Percentiles rank a stretch among this genome's conserved stretches.
These are phyloP conservation scores for Globisporangium nodosum DNA, from an alignment of 352 stramenopile genomes.

Conservation along the genomic window DNA sequence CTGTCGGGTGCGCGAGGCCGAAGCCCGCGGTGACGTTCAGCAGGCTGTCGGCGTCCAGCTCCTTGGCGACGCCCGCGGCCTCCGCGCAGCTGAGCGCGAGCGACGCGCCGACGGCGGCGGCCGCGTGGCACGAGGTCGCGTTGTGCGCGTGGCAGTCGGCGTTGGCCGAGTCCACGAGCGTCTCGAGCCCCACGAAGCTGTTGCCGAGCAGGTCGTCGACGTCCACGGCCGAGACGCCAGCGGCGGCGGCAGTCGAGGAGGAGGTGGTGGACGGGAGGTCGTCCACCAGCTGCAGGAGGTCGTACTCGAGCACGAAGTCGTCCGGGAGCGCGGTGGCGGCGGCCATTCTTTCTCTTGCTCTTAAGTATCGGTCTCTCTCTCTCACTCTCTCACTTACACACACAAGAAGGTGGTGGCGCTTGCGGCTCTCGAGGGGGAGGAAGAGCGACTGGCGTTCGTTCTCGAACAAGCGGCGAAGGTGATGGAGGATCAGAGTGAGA, in stretches of 20 bases:
- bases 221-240: not conserved
- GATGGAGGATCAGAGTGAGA: too few relatives aligned
- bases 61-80: not conserved
- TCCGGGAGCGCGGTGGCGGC: constrained; percentile 20
- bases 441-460: not conserved
- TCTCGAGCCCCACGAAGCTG: constrained; percentile 15
- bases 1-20: not conserved
- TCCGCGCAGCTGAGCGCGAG: too few relatives aligned
- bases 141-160: too few relatives aligned
- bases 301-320: constrained; percentile 27
- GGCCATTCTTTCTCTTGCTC: too few relatives aligned
- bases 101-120: too few relatives aligned
- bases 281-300: constrained; percentile 33
- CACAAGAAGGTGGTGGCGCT: too few relatives aligned
- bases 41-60: constrained; percentile 12
- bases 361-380: too few relatives aligned
- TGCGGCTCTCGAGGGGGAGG: not conserved
- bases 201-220: constrained; percentile 25
- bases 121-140: too few relatives aligned
- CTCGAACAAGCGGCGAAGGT: not conserved
- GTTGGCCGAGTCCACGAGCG: constrained; percentile 1
- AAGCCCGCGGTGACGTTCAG: constrained; percentile 15
- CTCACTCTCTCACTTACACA: too few relatives aligned
- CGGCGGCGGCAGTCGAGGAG: not conserved
- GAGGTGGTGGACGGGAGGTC: constrained; percentile 9